phyloP scores from a whole-genome alignment of 2,329 filamentous ascomycete genomes.

The Paraphoma chrysanthemicola region DNA sequence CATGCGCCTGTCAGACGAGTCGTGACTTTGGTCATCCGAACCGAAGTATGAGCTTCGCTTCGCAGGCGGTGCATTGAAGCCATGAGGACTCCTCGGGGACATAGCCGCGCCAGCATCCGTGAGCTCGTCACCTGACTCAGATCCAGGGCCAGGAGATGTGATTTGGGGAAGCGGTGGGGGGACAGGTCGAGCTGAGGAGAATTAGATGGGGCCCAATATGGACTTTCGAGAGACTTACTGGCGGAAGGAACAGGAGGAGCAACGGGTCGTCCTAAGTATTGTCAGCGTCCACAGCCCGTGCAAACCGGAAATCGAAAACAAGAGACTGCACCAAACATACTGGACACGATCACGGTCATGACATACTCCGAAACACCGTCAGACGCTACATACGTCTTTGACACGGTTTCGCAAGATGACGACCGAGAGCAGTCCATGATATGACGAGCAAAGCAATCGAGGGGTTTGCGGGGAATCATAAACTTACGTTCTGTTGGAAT shows the following conservation, averaged over 20 bases:
- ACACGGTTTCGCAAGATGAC: constrained; percentile 36
- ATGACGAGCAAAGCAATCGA: constrained; percentile 24
- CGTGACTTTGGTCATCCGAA: constrained; percentile 42
- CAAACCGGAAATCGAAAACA: background rate
- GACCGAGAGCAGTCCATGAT: constrained; percentile 31
- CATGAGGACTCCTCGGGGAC: constrained; percentile 39
- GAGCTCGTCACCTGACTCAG: constrained; percentile 88
- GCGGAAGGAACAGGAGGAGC: constrained; percentile 46
- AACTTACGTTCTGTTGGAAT: constrained; percentile 60
- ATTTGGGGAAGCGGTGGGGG: constrained; percentile 62
- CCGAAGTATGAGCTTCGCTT: constrained; percentile 52
- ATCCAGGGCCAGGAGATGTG: constrained; percentile 76
- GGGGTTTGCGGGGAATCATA: constrained; percentile 46
- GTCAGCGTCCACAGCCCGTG: constrained; percentile 18
- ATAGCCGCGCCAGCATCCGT: constrained; percentile 46
- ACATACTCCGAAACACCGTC: constrained; percentile 45
- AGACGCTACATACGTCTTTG: constrained; percentile 41
- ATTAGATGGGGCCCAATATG: background rate
- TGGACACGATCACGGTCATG: constrained; percentile 48
- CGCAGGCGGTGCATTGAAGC: constrained; percentile 31
- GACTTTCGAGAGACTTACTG: constrained; percentile 30
- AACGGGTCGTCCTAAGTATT: constrained; percentile 49
- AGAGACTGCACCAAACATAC: constrained; percentile 37
- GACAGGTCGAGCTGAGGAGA: constrained; percentile 65
- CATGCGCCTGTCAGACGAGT: constrained; percentile 41